phyloP scores from a whole-genome alignment of 139 green algal species.

The Volvox reticuliferus region DNA sequence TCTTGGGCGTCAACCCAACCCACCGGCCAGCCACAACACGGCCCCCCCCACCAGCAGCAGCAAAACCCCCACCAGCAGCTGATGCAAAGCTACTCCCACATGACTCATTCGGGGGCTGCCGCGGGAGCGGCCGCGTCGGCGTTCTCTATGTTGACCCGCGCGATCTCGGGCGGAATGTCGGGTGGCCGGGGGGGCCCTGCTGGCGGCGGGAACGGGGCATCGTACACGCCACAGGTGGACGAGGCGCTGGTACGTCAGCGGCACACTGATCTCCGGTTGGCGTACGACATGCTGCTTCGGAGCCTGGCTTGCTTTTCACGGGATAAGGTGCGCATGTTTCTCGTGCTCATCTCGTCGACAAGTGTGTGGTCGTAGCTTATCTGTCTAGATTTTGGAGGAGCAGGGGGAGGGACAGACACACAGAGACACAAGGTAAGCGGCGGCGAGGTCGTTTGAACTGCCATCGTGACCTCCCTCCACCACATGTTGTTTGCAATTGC shows the following conservation, averaged over 20 bases:
- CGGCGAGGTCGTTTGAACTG: too few species aligned
- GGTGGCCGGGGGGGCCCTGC: not conserved
- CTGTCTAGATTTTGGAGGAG: too few species aligned
- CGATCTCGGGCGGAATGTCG: conserved; percentile 33
- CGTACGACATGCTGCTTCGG: conserved; percentile 66
- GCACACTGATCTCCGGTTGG: conserved; percentile 56
- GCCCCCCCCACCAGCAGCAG: not conserved
- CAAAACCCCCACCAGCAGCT: not conserved
- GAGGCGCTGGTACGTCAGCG: conserved; percentile 30
- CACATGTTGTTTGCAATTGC: too few species aligned
- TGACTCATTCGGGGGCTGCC: not conserved
- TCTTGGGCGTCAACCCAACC: not conserved
- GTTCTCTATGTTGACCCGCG: not conserved
- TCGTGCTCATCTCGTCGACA: too few species aligned
- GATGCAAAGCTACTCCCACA: not conserved
- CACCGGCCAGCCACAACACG: not conserved
- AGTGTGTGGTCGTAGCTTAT: too few species aligned
- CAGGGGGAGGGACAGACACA: too few species aligned
- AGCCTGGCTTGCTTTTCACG: conserved; percentile 55
- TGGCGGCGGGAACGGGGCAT: not conserved
- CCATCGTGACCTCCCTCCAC: too few species aligned
- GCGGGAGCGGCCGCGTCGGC: not conserved
- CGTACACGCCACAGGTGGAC: not conserved
- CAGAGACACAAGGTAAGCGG: too few species aligned
- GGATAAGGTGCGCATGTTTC: conserved; percentile 47